Conservation (phyloP, 192 early-diverging fungal genomes). For the Linnemannia exigua region DNA sequence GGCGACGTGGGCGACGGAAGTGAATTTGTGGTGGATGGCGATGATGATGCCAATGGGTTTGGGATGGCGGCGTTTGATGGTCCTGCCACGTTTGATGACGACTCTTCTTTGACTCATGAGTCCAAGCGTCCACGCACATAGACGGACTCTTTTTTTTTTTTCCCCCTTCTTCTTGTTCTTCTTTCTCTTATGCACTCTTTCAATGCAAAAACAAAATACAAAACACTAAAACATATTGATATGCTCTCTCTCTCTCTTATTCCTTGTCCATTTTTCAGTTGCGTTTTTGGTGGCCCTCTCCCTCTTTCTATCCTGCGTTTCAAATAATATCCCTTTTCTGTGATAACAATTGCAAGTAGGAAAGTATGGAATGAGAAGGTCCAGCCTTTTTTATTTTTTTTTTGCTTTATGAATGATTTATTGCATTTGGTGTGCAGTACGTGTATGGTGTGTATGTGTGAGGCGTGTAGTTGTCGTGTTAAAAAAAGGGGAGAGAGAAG, state of each 20-base stretch:
- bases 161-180: neutral
- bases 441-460: neutral
- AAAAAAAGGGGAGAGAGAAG: neutral
- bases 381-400: neutral
- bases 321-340: conserved; percentile 1
- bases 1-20: neutral
- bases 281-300: too few relatives aligned
- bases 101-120: conserved; percentile 25
- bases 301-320: too few relatives aligned
- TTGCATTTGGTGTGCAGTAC: neutral
- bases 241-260: conserved; percentile 1
- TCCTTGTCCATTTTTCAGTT: too few relatives aligned
- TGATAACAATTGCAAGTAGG: neutral
- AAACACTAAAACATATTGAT: conserved; percentile 5
- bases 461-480: neutral
- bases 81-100: conserved; percentile 53
- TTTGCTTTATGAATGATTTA: conserved; percentile 9
- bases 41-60: conserved; percentile 40
- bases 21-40: conserved; percentile 45
- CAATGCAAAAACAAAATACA: neutral
- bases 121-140: conserved; percentile 47
- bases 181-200: neutral
- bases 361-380: neutral
- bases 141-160: neutral
- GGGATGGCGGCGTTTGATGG: conserved; percentile 54